phyloP scores from a whole-genome alignment of 2,329 filamentous ascomycete genomes.

The Dissoconium aciculare region DNA sequence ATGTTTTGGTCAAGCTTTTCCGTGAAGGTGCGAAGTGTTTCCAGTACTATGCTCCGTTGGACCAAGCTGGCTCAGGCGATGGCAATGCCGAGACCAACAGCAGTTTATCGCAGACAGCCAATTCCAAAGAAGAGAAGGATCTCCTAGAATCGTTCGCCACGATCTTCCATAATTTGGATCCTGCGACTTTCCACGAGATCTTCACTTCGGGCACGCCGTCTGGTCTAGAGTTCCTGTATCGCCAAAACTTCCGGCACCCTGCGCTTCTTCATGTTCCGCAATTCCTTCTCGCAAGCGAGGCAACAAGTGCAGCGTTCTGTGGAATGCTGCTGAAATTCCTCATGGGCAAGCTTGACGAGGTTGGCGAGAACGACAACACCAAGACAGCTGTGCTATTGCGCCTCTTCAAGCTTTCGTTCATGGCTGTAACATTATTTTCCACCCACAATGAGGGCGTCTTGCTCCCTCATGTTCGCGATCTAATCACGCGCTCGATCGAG shows the following conservation, averaged over 20 bases:
- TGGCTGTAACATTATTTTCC: slow-evolving; percentile 95
- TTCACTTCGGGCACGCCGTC: slow-evolving; percentile 37
- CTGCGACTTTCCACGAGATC: slow-evolving; percentile 94
- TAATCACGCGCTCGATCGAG: slow-evolving; percentile 94
- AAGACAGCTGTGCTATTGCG: slow-evolving; percentile 85
- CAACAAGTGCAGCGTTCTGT: slow-evolving; percentile 91
- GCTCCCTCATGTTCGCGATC: slow-evolving; percentile 88
- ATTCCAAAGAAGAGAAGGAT: slow-evolving; percentile 92
- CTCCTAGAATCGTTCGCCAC: slow-evolving; percentile 94
- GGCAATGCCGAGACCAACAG: slow-evolving; percentile 56
- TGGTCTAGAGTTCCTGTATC: slow-evolving; percentile 93
- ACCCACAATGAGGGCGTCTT: slow-evolving; percentile 90
- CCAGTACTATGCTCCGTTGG: slow-evolving; percentile 87
- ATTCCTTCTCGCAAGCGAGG: slow-evolving; percentile 96
- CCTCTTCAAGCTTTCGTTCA: slow-evolving; percentile 95
- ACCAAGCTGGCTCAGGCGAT: slow-evolving; percentile 54
- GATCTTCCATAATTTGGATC: slow-evolving; percentile 96
- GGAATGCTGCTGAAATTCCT: slow-evolving; percentile 96
- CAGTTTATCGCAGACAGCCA: slow-evolving; percentile 60
- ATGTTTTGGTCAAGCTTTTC: slow-evolving; percentile 93
- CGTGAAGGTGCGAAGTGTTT: slow-evolving; percentile 93
- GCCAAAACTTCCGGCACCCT: slow-evolving; percentile 95
- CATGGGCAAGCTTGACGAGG: slow-evolving; percentile 91
- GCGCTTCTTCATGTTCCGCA: slow-evolving; percentile 89
- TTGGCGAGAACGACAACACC: slow-evolving; percentile 79